Evolutionary conservation across 2,329 filamentous ascomycete species (phyloP).

Genomic region (Clarireedia sp.): DNA sequence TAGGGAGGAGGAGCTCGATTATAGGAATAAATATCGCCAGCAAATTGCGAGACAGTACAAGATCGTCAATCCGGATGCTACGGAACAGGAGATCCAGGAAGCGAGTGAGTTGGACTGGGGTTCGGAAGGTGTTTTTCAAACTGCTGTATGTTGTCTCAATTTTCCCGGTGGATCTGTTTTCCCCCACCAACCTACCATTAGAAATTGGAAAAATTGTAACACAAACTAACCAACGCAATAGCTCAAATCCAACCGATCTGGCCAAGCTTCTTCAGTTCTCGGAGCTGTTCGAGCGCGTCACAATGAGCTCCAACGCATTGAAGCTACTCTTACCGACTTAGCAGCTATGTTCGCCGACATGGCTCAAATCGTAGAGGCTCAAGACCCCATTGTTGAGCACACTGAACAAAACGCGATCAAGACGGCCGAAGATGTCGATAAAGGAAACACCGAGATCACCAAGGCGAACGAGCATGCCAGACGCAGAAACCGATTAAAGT

Average conservation of each 20-base stretch:
- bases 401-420: constrained; percentile 59
- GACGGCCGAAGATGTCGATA: constrained; percentile 58
- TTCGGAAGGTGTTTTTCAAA: constrained; percentile 74
- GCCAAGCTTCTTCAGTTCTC: constrained; percentile 64
- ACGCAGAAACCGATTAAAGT: constrained; percentile 67
- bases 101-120: constrained; percentile 66
- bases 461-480: constrained; percentile 60
- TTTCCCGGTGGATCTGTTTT: neutral
- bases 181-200: too few species aligned
- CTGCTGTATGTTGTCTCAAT: constrained; percentile 53
- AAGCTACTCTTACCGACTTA: constrained; percentile 65
- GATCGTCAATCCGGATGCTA: constrained; percentile 76
- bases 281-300: constrained; percentile 75
- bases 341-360: constrained; percentile 65
- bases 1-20: constrained; percentile 62
- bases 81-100: constrained; percentile 61
- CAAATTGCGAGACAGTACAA: constrained; percentile 74
- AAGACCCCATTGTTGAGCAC: constrained; percentile 55
- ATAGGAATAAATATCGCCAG: constrained; percentile 64
- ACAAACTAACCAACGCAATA: constrained; percentile 30
- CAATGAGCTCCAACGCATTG: constrained; percentile 75
- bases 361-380: constrained; percentile 64
- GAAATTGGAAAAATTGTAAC: too few species aligned
- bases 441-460: constrained; percentile 61
- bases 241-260: constrained; percentile 68